These are phyloP conservation scores for Rhodamnia rubescens DNA, from an alignment of 345 rosid genomes.

Conservation along the genomic window DNA sequence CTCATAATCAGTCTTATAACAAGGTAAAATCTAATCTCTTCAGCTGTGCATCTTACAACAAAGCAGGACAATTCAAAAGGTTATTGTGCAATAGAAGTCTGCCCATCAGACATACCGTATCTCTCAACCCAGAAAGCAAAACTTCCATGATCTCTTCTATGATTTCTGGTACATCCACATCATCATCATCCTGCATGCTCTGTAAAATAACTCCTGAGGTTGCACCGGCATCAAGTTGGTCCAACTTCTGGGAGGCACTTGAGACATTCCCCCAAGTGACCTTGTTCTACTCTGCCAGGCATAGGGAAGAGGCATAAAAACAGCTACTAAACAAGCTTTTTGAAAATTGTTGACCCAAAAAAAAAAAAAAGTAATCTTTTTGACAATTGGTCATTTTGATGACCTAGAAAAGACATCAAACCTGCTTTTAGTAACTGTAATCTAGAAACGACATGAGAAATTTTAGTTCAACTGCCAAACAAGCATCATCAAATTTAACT, in stretches of 20 bases:
- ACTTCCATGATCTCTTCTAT: slow-evolving; percentile 87
- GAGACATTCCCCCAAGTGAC: slow-evolving; percentile 55
- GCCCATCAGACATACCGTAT: slow-evolving; percentile 53
- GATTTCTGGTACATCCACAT: slow-evolving; percentile 78
- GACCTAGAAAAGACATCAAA: not conserved
- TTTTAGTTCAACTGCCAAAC: not conserved
- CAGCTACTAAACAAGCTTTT: not conserved
- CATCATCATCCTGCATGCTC: slow-evolving; percentile 49
- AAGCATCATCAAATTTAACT: not conserved
- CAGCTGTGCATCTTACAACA: not conserved
- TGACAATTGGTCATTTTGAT: not conserved
- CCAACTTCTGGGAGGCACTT: slow-evolving; percentile 26
- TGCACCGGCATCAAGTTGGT: slow-evolving; percentile 12
- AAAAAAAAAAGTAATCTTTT: not conserved
- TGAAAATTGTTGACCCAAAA: not conserved
- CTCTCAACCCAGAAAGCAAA: slow-evolving; percentile 77
- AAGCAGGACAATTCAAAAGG: not conserved
- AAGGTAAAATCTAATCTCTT: not conserved
- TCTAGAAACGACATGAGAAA: not conserved
- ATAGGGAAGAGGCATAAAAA: not conserved
- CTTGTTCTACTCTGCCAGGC: slow-evolving; percentile 45
- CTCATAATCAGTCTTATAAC: not conserved
- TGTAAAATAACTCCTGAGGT: slow-evolving; percentile 23
- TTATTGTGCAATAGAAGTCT: not conserved
- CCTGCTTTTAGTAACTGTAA: not conserved